A percentile compares a stretch with the other conserved stretches of the same genome.
Conservation (phyloP, 345 rosid genomes). For the Aquilaria malaccensis region DNA sequence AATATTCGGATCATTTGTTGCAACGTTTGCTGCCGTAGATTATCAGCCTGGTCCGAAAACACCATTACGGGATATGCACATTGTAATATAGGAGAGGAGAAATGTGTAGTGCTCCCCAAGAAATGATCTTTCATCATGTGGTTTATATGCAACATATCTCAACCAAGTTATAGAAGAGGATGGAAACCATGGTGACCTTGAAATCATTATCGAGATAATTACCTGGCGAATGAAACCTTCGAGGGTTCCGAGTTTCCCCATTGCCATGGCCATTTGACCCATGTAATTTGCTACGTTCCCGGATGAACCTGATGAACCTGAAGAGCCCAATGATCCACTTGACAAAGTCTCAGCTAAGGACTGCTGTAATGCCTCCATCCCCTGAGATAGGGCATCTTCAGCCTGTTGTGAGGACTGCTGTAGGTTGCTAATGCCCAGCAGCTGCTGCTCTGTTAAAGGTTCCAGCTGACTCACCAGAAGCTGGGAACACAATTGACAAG, state of each 20-base stretch:
- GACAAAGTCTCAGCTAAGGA: constrained; percentile 89
- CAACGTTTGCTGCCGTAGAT: constrained; percentile 82
- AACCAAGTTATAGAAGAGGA: not conserved
- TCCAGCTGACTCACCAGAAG: constrained; percentile 85
- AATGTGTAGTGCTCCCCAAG: too few species aligned
- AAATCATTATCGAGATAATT: constrained; percentile 2
- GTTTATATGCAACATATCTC: not conserved
- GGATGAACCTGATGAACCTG: constrained; percentile 72
- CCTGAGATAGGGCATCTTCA: constrained; percentile 98
- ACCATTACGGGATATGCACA: too few species aligned
- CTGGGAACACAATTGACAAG: constrained; percentile 30
- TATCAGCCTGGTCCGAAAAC: constrained; percentile 64
- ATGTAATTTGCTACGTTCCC: constrained; percentile 90
- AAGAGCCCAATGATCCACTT: constrained; percentile 75
- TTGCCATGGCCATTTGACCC: constrained; percentile 99
- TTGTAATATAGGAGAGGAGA: too few species aligned
- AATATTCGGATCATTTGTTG: constrained; percentile 91
- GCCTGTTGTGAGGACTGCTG: constrained; percentile 99
- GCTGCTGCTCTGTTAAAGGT: constrained; percentile 96
- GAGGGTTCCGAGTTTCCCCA: constrained; percentile 98
- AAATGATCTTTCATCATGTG: too few species aligned
- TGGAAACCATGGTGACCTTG: not conserved
- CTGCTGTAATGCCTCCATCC: constrained; percentile 98
- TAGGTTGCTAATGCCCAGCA: constrained; percentile 61
- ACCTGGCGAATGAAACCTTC: constrained; percentile 98